Percentiles rank a stretch among this genome's conserved stretches.
phyloP scores from a whole-genome alignment of 2,329 filamentous ascomycete species.

The Tolypocladium endophyticum region DNA sequence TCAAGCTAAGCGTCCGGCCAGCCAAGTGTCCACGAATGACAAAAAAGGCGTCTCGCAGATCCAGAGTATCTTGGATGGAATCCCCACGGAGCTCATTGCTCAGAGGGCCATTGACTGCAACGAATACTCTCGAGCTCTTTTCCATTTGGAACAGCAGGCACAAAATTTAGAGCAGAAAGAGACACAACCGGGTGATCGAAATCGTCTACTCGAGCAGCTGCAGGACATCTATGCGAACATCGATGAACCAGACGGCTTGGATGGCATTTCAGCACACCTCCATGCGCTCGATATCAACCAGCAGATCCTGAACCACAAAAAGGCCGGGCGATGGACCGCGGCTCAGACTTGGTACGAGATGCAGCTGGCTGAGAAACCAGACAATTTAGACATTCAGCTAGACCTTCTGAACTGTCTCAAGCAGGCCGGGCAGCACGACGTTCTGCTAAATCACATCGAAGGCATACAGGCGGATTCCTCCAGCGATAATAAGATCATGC shows the following conservation, averaged over 20 bases:
- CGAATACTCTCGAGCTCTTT: slow-evolving; percentile 83
- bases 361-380: slow-evolving; percentile 67
- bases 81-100: slow-evolving; percentile 67
- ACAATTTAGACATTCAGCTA: slow-evolving; percentile 66
- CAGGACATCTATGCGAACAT: slow-evolving; percentile 96
- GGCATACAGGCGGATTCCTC: slow-evolving; percentile 49
- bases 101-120: slow-evolving; percentile 85
- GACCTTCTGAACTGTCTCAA: slow-evolving; percentile 81
- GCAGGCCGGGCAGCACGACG: slow-evolving; percentile 91
- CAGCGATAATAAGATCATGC: slow-evolving; percentile 54
- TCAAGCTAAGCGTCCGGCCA: slow-evolving; percentile 51
- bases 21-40: slow-evolving; percentile 22
- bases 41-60: slow-evolving; percentile 39
- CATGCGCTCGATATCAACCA: slow-evolving; percentile 85
- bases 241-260: slow-evolving; percentile 92
- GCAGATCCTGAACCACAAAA: slow-evolving; percentile 84
- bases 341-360: slow-evolving; percentile 98
- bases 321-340: slow-evolving; percentile 85
- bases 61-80: slow-evolving; percentile 42
- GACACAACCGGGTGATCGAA: slow-evolving; percentile 39
- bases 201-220: slow-evolving; percentile 62
- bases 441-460: slow-evolving; percentile 77
- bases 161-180: slow-evolving; percentile 35
- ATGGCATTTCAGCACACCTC: slow-evolving; percentile 83
- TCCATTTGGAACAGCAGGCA: slow-evolving; percentile 90